Evolutionary conservation across 305 asterid genomes (phyloP).

Genomic region (Plantago rigida): DNA sequence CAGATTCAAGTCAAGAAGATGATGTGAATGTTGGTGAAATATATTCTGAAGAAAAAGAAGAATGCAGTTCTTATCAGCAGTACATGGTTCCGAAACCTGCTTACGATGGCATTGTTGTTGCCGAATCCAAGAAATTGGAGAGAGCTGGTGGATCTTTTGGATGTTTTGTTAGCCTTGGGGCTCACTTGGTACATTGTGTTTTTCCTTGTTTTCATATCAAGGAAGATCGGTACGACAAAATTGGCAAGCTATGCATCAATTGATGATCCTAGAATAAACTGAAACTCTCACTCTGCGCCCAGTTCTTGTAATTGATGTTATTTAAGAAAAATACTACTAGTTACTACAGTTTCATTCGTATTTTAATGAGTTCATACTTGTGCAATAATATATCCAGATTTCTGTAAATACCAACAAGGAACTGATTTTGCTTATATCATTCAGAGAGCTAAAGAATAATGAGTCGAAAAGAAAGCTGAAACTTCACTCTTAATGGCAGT

Average conservation of each 20-base stretch:
- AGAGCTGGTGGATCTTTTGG: constrained; percentile 36
- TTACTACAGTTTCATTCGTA: too few relatives aligned
- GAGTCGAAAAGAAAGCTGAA: too few relatives aligned
- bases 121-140: constrained; percentile 24
- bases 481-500: too few relatives aligned
- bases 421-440: too few relatives aligned
- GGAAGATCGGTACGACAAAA: constrained; percentile 4
- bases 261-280: neutral
- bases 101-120: constrained; percentile 23
- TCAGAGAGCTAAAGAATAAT: too few relatives aligned
- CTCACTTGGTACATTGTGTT: constrained; percentile 40
- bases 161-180: constrained; percentile 37
- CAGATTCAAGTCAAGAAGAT: constrained; percentile 5
- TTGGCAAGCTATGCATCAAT: neutral
- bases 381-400: too few relatives aligned
- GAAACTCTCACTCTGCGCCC: too few relatives aligned
- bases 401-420: too few relatives aligned
- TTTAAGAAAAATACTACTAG: too few relatives aligned
- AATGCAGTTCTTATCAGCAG: constrained; percentile 30
- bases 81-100: constrained; percentile 30
- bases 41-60: constrained; percentile 9
- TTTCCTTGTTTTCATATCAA: constrained; percentile 56
- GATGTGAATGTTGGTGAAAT: constrained; percentile 12
- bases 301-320: too few relatives aligned
- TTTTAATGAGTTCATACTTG: too few relatives aligned